A percentile compares a stretch with the other conserved stretches of the same genome.
phyloP scores from a whole-genome alignment of 78 protist genomes.

The Anaeramoeba ignava region DNA sequence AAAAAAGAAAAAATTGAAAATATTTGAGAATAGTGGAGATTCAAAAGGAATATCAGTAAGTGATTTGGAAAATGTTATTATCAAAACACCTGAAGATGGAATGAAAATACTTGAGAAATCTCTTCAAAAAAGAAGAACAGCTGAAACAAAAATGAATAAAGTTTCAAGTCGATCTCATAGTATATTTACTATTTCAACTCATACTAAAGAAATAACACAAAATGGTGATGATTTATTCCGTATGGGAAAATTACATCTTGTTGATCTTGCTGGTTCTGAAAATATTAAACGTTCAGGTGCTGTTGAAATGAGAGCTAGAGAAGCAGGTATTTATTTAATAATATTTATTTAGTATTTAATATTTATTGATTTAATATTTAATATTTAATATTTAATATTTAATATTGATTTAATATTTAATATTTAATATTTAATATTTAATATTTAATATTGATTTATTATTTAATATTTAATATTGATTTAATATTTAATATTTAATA shows the following conservation, averaged over 20 bases:
- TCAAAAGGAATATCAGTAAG: constrained; percentile 8
- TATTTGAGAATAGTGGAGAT: neutral
- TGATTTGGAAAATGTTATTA: constrained; percentile 20
- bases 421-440: too few species aligned
- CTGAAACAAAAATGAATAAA: constrained; percentile 71
- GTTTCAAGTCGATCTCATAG: constrained; percentile 65
- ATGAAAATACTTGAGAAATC: constrained; percentile 21
- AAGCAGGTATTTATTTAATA: too few species aligned
- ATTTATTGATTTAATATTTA: too few species aligned
- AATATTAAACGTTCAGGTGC: constrained; percentile 69
- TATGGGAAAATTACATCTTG: constrained; percentile 78
- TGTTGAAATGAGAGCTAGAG: constrained; percentile 3
- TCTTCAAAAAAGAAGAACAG: constrained; percentile 55
- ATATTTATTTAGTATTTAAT: too few species aligned
- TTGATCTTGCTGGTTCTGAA: constrained; percentile 89
- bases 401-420: too few species aligned
- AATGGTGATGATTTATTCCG: constrained; percentile 64
- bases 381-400: too few species aligned
- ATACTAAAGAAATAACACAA: constrained; percentile 59
- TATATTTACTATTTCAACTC: constrained; percentile 64
- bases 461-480: too few species aligned
- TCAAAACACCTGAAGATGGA: constrained; percentile 13
- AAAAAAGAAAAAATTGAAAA: neutral
- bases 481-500: too few species aligned
- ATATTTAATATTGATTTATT: too few species aligned